These are phyloP conservation scores for Venturia effusa DNA, from an alignment of 2,329 filamentous ascomycete species.

Conservation along the genomic window DNA sequence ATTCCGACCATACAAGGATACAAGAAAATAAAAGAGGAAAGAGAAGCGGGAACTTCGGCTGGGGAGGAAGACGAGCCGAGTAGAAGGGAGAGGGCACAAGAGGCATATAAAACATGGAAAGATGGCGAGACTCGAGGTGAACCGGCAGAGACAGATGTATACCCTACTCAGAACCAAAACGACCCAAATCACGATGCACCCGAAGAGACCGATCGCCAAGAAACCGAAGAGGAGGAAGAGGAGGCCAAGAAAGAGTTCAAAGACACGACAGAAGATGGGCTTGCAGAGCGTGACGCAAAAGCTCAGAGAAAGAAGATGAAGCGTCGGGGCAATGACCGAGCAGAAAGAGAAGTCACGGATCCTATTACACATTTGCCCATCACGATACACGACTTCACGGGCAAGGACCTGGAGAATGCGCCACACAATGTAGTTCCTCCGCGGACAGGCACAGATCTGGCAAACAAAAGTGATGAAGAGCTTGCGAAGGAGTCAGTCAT, in stretches of 20 bases:
- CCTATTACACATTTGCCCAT: constrained; percentile 62
- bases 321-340: constrained; percentile 34
- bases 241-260: constrained; percentile 20
- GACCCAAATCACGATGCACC: background rate
- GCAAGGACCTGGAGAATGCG: constrained; percentile 41
- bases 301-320: constrained; percentile 39
- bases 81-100: constrained; percentile 25
- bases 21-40: constrained; percentile 34
- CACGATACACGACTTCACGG: constrained; percentile 56
- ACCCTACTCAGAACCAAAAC: constrained; percentile 20
- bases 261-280: constrained; percentile 35
- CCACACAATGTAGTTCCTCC: constrained; percentile 17
- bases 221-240: constrained; percentile 17
- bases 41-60: constrained; percentile 21
- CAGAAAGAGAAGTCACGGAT: constrained; percentile 55
- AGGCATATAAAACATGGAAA: constrained; percentile 24
- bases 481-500: constrained; percentile 33
- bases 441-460: constrained; percentile 34
- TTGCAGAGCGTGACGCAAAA: constrained; percentile 30
- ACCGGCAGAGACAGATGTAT: constrained; percentile 20
- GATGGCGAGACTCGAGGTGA: constrained; percentile 18
- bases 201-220: constrained; percentile 22
- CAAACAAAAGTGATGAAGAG: constrained; percentile 33
- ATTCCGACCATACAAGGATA: constrained; percentile 38
- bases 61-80: constrained; percentile 19